Evolutionary conservation across 768 basidiomycete genomes (phyloP), one percentile per base, ranked within the genome.

Genomic region (Amanita muscaria): DNA sequence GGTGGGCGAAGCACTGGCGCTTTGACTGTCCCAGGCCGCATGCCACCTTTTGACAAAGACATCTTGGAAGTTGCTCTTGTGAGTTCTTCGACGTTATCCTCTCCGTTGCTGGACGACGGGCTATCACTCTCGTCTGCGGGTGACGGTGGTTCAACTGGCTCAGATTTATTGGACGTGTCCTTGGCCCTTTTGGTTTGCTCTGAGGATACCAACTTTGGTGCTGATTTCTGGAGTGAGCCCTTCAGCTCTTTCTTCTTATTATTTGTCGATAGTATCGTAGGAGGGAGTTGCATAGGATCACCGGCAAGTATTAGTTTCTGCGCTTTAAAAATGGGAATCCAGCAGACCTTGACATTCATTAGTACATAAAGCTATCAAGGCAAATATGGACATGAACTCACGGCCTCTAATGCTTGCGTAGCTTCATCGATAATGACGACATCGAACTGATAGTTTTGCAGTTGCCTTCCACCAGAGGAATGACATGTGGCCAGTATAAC

Each of bases 401-500:
- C 92, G 18, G 92, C 90, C 65, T 99, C 94, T 11, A 96, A 57
- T 3, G 93, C 94, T 60, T 98, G 96, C 0, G 96, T 97, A 0
- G 96, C 96, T 64, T 99, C 96, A 53, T 99, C 96, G 43, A 99
- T 93, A 36, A 99, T 84, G 9, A 92, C 79, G 0, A 94, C 85
- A 57, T 99, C 96, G 56, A 99, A 99, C 1, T 73, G 64, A 45
- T 81, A 72, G 48, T 83, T 77, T 33, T 75, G 72, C 5, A 98
- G 64, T 51, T 93, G 89, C 16, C 84, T 67, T 3, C 87, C 83
- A 1, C 94, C 96, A 4, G 94, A 78, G 10, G 90, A 87, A 66
- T 98, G 93, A 52, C 94, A 98, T 2, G 96, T 99, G 2, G 92
- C 83, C 9, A 98, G 63, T 1, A 98, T 88, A 31, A 98, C 72